Base-by-base conservation (phyloP, 2,329 filamentous ascomycete genomes). In the Sphaerulina vaccinii region DNA sequence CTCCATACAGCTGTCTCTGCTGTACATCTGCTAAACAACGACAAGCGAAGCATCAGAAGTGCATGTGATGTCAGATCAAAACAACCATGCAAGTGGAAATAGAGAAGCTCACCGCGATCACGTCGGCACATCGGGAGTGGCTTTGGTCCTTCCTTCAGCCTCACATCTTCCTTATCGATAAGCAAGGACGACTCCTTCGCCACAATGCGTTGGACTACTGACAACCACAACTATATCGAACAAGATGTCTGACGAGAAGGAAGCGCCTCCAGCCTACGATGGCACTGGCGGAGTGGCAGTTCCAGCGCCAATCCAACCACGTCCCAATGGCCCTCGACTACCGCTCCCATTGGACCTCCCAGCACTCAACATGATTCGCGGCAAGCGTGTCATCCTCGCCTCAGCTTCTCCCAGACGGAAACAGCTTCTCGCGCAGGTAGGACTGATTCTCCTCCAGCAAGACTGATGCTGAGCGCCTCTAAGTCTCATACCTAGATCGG, bases 331-430 rank as follows among this genome's bases (percentile, higher is more conserved):
- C 48, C 67, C 71, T 47, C 75, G 75, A 49, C 77, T 77, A 11
- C 82, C 83, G 6, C 76, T 81, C 37, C 87, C 88, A 1, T 81
- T 97, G 56, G 80, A 89, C 55, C 79, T 97, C 15, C 91, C 92
- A 13, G 85, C 90, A 50, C 76, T 99, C 53, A 82, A 81, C 63
- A 78, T 85, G 64, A 81, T 99, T 58, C 84, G 87, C 65, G 81
- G 81, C 49, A 89, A 88, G 70, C 81, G 92, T 58, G 84, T 96
- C 5, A 88, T 99, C 61, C 85, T 99, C 22, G 93, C 93, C 46
- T 96, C 91, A 2, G 84, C 87, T 16, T 96, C 91, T 1, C 93
- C 93, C 0, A 81, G 93, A 38, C 81, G 93, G 48, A 87, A 85
- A 70, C 85, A 88, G 58, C 82, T 99, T 8, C 82, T 99, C 36